phyloP scores from a whole-genome alignment of 2,329 filamentous ascomycete species.

The Fusarium cicatricum region DNA sequence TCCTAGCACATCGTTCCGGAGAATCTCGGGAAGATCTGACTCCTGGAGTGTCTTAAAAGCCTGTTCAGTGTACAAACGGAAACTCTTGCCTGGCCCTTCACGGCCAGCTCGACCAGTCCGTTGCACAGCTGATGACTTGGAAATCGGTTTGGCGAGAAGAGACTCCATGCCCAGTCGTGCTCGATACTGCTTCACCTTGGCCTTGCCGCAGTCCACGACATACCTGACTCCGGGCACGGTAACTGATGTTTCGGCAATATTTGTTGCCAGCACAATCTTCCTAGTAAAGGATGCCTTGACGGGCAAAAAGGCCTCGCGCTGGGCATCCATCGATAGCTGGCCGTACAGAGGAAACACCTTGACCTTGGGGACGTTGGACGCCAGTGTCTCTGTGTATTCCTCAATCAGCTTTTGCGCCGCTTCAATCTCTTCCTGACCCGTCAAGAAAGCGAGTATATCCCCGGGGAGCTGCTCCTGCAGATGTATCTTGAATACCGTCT shows the following conservation, averaged over 20 bases:
- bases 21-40: constrained; percentile 85
- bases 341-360: constrained; percentile 85
- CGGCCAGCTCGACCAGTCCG: constrained; percentile 90
- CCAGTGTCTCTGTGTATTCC: constrained; percentile 77
- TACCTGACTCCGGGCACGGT: constrained; percentile 93
- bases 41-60: constrained; percentile 75
- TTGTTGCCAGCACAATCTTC: constrained; percentile 92
- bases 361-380: constrained; percentile 76
- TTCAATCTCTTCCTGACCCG: constrained; percentile 93
- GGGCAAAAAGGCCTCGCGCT: constrained; percentile 85
- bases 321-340: constrained; percentile 84
- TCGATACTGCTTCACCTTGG: constrained; percentile 92
- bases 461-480: constrained; percentile 89
- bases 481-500: constrained; percentile 87
- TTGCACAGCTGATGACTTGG: constrained; percentile 91
- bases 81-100: constrained; percentile 91
- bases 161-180: constrained; percentile 88
- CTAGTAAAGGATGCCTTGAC: constrained; percentile 75
- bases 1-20: constrained; percentile 87
- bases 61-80: constrained; percentile 83
- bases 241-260: constrained; percentile 98
- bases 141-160: constrained; percentile 88
- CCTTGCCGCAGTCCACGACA: constrained; percentile 92
- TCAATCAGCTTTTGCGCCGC: constrained; percentile 80
- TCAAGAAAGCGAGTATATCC: constrained; percentile 91